A percentile compares a stretch with the other conserved stretches of the same genome.
Evolutionary conservation across 768 basidiomycete genomes (phyloP).

Genomic region (Leccinellum luteum): DNA sequence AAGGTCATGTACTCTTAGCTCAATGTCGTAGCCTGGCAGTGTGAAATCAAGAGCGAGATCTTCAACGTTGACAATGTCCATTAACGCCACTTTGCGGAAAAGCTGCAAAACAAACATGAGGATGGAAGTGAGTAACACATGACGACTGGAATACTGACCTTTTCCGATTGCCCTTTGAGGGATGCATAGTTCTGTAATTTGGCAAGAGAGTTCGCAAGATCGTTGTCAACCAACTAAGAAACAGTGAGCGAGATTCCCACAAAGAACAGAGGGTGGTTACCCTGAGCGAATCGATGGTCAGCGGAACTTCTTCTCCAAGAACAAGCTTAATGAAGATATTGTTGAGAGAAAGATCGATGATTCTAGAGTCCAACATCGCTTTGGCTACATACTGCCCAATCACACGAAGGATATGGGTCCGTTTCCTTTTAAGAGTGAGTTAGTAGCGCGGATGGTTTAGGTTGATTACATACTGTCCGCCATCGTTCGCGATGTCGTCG

Average conservation of each 20-base stretch:
- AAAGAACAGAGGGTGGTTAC: constrained; percentile 40
- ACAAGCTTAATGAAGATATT: constrained; percentile 92
- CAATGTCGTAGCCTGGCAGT: constrained; percentile 92
- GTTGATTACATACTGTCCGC: constrained; percentile 58
- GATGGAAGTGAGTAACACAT: not conserved
- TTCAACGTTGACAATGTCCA: constrained; percentile 68
- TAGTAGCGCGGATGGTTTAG: not conserved
- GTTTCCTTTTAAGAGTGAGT: constrained; percentile 52
- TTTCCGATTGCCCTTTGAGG: constrained; percentile 47
- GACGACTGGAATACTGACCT: constrained; percentile 37
- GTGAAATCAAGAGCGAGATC: constrained; percentile 96
- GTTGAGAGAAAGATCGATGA: constrained; percentile 94
- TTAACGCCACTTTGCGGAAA: constrained; percentile 52
- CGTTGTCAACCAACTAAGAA: constrained; percentile 73
- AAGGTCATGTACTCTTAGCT: constrained; percentile 63
- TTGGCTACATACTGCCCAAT: constrained; percentile 97
- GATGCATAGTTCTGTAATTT: constrained; percentile 72
- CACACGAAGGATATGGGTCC: constrained; percentile 81
- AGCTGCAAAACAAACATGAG: constrained; percentile 35
- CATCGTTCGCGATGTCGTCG: constrained; percentile 68
- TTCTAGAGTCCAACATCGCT: constrained; percentile 94
- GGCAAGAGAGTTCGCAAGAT: constrained; percentile 80
- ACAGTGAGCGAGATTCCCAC: constrained; percentile 5
- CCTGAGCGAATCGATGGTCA: constrained; percentile 80
- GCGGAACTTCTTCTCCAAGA: constrained; percentile 81